Percentiles rank a stretch among this genome's conserved stretches.
phyloP scores from a whole-genome alignment of 1,284 basidiomycete species.

The Sphagnurus paluster region DNA sequence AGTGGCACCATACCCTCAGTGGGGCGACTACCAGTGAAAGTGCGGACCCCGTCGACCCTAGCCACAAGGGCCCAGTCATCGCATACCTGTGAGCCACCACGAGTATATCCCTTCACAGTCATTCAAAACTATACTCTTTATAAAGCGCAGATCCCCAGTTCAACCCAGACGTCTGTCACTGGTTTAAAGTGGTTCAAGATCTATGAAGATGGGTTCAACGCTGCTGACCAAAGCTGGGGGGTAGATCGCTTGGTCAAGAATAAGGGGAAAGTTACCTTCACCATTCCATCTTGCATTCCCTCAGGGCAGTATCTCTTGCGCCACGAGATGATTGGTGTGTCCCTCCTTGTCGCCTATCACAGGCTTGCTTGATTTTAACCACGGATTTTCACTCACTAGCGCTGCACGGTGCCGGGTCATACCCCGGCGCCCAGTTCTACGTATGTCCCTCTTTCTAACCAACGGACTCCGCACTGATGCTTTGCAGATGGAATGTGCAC shows the following conservation, averaged over 20 bases:
- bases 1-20: conserved; percentile 52
- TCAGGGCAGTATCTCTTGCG: conserved; percentile 54
- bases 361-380: background rate
- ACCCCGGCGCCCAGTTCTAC: conserved; percentile 55
- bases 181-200: conserved; percentile 60
- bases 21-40: conserved; percentile 45
- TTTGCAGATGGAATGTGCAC: conserved; percentile 52
- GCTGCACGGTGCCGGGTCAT: conserved; percentile 33
- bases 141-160: conserved; percentile 46
- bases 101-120: background rate
- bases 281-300: conserved; percentile 48
- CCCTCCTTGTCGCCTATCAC: background rate
- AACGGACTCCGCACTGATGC: conserved; percentile 41
- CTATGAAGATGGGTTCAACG: conserved; percentile 42
- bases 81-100: conserved; percentile 47
- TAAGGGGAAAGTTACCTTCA: conserved; percentile 56
- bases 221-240: conserved; percentile 38
- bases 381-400: conserved; percentile 18
- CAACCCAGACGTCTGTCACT: conserved; percentile 46
- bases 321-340: conserved; percentile 50
- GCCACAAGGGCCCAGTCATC: conserved; percentile 55
- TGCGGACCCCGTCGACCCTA: conserved; percentile 52
- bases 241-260: conserved; percentile 50
- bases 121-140: background rate
- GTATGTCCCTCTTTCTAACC: conserved; percentile 39